These are phyloP conservation scores for Dactylorhiza incarnata DNA, from an alignment of 106 monocot genomes.

Conservation along the genomic window DNA sequence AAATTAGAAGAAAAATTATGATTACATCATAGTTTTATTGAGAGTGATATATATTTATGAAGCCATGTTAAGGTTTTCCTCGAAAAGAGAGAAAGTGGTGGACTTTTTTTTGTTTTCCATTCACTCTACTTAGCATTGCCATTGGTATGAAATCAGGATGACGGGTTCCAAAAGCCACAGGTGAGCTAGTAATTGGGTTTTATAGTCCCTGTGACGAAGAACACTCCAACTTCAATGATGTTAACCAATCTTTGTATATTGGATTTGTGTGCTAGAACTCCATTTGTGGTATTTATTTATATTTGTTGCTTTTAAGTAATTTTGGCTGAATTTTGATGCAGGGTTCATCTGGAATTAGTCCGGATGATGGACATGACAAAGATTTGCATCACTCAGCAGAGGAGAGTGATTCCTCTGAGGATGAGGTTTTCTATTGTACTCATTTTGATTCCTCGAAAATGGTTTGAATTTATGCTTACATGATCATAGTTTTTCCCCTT, in stretches of 20 bases:
- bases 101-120: too few species aligned
- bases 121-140: background rate
- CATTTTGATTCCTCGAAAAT: background rate
- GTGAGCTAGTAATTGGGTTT: background rate
- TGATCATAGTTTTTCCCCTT: background rate
- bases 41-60: too few species aligned
- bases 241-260: background rate
- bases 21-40: too few species aligned
- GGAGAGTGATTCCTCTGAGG: slow-evolving; percentile 94
- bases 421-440: slow-evolving; percentile 47
- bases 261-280: background rate
- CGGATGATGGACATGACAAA: background rate
- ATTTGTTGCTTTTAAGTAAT: background rate
- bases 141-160: slow-evolving; percentile 2
- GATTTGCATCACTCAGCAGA: slow-evolving; percentile 12
- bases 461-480: background rate
- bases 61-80: too few species aligned
- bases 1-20: too few species aligned
- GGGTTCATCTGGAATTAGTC: background rate
- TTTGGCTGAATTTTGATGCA: background rate
- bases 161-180: background rate
- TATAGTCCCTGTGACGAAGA: background rate
- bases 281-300: background rate
- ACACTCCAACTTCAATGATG: background rate
- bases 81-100: too few species aligned